A percentile compares a stretch with the other conserved stretches of the same genome.
phyloP scores from a whole-genome alignment of 768 basidiomycete genomes.

The button mushroom (Agaricus bisporus) region DNA sequence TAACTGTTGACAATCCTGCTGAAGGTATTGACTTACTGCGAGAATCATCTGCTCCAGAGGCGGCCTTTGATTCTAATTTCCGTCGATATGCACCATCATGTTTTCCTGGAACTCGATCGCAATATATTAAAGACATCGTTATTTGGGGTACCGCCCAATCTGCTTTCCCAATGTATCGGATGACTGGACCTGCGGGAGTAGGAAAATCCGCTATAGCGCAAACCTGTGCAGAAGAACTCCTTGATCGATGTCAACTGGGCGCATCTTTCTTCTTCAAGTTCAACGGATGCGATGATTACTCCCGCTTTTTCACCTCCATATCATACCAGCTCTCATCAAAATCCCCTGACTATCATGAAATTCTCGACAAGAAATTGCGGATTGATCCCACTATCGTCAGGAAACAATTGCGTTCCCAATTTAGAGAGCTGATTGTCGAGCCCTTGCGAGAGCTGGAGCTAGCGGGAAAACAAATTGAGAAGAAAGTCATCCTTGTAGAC shows the following conservation, averaged over 20 bases:
- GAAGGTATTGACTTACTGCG: neutral
- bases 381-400: neutral
- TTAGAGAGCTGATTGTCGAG: neutral
- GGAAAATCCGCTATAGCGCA: conserved; percentile 1
- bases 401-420: neutral
- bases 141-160: neutral
- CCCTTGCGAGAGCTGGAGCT: neutral
- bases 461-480: neutral
- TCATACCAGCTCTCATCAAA: conserved; percentile 5
- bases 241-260: neutral
- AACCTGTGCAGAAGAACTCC: conserved; percentile 1
- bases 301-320: neutral
- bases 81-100: conserved; percentile 4
- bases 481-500: neutral
- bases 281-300: conserved; percentile 1
- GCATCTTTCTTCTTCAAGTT: conserved; percentile 7
- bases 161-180: neutral
- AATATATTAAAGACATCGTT: conserved; percentile 7
- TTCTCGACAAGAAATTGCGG: neutral
- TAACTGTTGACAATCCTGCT: neutral
- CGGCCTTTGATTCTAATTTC: neutral
- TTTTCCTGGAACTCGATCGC: conserved; percentile 6
- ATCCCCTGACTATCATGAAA: neutral
- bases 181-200: neutral
- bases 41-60: neutral